Evolutionary conservation across 208 protist species (phyloP).

Genomic region (Balamuthia mandrillaris): DNA sequence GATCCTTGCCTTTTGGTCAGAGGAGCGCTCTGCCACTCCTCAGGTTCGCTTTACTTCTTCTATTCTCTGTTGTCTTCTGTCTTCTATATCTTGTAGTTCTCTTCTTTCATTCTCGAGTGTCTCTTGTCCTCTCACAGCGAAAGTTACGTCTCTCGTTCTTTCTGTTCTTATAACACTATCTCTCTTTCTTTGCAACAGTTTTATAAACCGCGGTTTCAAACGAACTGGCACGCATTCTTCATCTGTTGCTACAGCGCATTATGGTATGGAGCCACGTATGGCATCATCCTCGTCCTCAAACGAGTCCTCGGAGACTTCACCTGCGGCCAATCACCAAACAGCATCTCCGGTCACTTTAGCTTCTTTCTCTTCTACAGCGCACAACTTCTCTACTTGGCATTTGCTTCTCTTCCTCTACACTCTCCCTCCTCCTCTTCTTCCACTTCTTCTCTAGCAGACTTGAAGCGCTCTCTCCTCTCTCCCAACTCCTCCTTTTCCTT

Average conservation of each 20-base stretch:
- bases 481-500: background rate
- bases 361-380: constrained; percentile 21
- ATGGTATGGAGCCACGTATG: constrained; percentile 10
- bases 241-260: background rate
- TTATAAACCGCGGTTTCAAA: background rate
- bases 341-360: constrained; percentile 11
- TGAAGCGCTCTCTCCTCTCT: background rate
- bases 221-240: constrained; percentile 19
- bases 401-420: background rate
- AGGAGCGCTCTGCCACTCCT: background rate
- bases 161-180: background rate
- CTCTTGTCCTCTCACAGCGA: too few relatives aligned
- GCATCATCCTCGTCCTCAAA: background rate
- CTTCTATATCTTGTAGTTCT: too few relatives aligned
- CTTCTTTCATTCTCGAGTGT: too few relatives aligned
- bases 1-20: background rate
- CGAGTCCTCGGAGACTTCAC: background rate
- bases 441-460: background rate
- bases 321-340: background rate
- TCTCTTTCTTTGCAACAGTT: background rate
- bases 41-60: background rate
- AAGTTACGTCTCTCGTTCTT: background rate
- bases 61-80: too few relatives aligned
- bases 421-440: background rate
- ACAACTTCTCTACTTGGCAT: background rate